Conservation (phyloP, 2,329 filamentous ascomycete species). For the Dissoconium aciculare region DNA sequence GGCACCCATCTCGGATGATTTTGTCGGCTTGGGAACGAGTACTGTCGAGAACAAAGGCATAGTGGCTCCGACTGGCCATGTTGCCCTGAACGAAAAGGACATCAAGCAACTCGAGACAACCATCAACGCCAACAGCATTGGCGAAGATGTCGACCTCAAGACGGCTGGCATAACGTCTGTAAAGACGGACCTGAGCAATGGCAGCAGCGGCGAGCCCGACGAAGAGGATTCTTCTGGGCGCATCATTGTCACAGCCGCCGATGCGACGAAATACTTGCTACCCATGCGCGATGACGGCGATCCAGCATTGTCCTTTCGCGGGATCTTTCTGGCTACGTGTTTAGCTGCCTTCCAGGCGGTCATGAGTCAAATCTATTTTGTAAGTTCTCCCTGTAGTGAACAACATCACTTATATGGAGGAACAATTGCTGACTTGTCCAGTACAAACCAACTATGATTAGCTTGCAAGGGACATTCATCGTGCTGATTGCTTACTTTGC, state of each 20-base stretch:
- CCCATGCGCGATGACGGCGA: conserved; percentile 41
- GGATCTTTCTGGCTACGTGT: conserved; percentile 35
- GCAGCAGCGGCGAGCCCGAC: background rate
- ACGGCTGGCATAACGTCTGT: too few species aligned
- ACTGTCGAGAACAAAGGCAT: too few species aligned
- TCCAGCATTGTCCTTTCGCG: conserved; percentile 38
- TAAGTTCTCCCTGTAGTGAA: conserved; percentile 21
- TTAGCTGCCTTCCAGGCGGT: conserved; percentile 41
- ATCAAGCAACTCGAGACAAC: too few species aligned
- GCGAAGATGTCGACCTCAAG: too few species aligned
- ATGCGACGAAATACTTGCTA: conserved; percentile 36
- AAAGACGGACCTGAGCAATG: too few species aligned
- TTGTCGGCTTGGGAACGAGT: too few species aligned
- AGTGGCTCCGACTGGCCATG: too few species aligned
- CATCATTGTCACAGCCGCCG: conserved; percentile 39
- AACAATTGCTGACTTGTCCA: conserved; percentile 12
- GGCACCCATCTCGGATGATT: too few species aligned
- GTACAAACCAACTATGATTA: conserved; percentile 39
- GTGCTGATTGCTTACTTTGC: conserved; percentile 43
- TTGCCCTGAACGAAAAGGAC: too few species aligned
- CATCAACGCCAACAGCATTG: too few species aligned
- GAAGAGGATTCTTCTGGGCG: background rate
- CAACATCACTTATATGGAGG: background rate
- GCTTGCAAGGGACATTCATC: conserved; percentile 40
- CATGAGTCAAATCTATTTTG: conserved; percentile 42